These are phyloP conservation scores for Sanchytrium tribonematis DNA, from an alignment of 371 early-diverging fungal species.

Conservation along the genomic window DNA sequence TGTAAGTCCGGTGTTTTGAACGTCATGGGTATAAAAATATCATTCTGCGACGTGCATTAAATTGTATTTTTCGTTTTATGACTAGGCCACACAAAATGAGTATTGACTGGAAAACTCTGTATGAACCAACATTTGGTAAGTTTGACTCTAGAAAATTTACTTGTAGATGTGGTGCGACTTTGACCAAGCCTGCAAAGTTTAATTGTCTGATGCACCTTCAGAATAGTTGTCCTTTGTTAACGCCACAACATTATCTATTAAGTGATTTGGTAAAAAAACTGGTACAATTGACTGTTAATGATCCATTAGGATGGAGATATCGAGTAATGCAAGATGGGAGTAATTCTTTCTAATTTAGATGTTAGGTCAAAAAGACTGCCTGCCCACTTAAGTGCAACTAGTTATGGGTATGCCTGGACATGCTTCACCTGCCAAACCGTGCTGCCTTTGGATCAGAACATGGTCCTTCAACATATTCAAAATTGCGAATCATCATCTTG, in stretches of 20 bases:
- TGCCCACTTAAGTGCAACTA: no score
- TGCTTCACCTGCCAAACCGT: neutral
- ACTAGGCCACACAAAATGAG: neutral
- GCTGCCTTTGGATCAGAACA: neutral
- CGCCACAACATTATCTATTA: neutral
- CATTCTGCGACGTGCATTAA: neutral
- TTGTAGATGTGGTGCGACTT: neutral
- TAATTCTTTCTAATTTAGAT: no score
- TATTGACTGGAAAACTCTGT: neutral
- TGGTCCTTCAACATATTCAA: neutral
- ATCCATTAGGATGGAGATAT: neutral
- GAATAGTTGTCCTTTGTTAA: neutral
- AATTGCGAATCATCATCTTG: neutral
- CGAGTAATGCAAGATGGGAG: neutral
- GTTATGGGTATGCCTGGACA: neutral
- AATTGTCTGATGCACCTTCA: neutral
- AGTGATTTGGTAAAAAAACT: neutral
- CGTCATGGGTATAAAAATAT: neutral
- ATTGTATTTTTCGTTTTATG: neutral
- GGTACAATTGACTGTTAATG: neutral
- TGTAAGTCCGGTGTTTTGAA: no score
- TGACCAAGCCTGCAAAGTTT: constrained; percentile 1
- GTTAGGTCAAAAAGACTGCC: neutral
- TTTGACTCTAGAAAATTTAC: neutral
- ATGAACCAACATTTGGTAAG: neutral